A percentile compares a stretch with the other conserved stretches of the same genome.
phyloP scores from a whole-genome alignment of 805 yeast species.

The Kodamaea sagamina region DNA sequence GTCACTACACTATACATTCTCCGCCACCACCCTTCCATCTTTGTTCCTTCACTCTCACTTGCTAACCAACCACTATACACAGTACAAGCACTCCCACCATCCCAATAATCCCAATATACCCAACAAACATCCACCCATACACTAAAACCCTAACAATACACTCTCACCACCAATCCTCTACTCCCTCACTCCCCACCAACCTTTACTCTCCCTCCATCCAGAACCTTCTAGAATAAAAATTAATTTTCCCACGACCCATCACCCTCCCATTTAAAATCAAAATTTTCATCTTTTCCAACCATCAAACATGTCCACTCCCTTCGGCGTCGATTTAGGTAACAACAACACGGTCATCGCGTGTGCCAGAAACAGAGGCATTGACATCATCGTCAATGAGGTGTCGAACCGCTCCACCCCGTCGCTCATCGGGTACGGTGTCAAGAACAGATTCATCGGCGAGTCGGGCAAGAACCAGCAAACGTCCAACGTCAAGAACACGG shows the following conservation, averaged over 20 bases:
- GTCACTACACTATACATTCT: too few relatives aligned
- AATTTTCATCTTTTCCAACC: background rate
- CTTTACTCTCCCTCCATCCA: constrained; percentile 15
- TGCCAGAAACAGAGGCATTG: constrained; percentile 98
- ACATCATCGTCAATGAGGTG: constrained; percentile 96
- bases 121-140: too few relatives aligned
- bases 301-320: constrained; percentile 77
- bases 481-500: constrained; percentile 94
- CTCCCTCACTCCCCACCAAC: background rate
- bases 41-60: too few relatives aligned
- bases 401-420: constrained; percentile 96
- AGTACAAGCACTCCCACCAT: too few relatives aligned
- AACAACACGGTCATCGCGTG: constrained; percentile 89
- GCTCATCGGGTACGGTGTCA: constrained; percentile 85
- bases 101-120: too few relatives aligned
- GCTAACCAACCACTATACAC: too few relatives aligned
- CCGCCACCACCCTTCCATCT: too few relatives aligned
- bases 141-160: background rate
- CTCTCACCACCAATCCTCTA: background rate
- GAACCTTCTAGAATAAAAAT: constrained; percentile 26
- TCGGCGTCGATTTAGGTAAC: constrained; percentile 98
- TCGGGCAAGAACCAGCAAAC: constrained; percentile 94
- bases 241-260: constrained; percentile 8
- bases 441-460: constrained; percentile 93
- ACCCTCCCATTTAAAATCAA: constrained; percentile 10